These are phyloP conservation scores for Solioccasus polychromus DNA, from an alignment of 768 basidiomycete species.

Conservation along the genomic window DNA sequence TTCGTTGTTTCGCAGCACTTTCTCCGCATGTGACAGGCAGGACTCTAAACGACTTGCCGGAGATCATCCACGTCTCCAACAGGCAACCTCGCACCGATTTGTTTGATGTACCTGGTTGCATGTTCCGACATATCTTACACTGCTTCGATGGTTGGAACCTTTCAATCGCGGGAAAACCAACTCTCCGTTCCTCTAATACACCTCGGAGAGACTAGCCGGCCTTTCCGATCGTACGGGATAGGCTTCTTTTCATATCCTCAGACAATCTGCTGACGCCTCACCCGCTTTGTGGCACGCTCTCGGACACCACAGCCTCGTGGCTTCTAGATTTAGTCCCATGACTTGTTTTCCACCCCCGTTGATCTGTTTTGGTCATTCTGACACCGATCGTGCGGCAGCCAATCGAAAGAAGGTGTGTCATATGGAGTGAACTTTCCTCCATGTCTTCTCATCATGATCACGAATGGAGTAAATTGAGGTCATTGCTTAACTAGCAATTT, in stretches of 20 bases:
- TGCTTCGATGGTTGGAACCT: conserved; percentile 6
- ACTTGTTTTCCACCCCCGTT: conserved; percentile 1
- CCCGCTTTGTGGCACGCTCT: conserved; percentile 30
- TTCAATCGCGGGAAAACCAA: conserved; percentile 2
- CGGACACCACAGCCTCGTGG: conserved; percentile 27
- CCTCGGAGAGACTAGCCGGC: background rate
- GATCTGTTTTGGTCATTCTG: background rate
- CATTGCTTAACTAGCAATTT: background rate
- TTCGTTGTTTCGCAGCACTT: conserved; percentile 11
- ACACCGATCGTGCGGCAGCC: conserved; percentile 4
- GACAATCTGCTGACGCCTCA: conserved; percentile 20
- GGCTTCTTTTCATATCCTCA: conserved; percentile 15
- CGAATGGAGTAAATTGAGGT: conserved; percentile 9
- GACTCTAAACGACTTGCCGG: conserved; percentile 9
- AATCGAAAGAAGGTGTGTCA: conserved; percentile 1
- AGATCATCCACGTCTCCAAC: conserved; percentile 6
- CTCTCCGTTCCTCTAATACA: background rate
- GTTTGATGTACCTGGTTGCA: conserved; percentile 23
- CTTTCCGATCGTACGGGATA: background rate
- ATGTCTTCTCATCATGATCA: conserved; percentile 4
- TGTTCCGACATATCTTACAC: conserved; percentile 13
- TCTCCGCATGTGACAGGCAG: conserved; percentile 16
- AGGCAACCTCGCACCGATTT: conserved; percentile 13
- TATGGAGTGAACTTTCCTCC: background rate
- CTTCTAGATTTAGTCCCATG: conserved; percentile 5